A percentile compares a stretch with the other conserved stretches of the same genome.
Evolutionary conservation across 176 grass and related monocot species (phyloP).

Genomic region (Aegilops sharonensis): DNA sequence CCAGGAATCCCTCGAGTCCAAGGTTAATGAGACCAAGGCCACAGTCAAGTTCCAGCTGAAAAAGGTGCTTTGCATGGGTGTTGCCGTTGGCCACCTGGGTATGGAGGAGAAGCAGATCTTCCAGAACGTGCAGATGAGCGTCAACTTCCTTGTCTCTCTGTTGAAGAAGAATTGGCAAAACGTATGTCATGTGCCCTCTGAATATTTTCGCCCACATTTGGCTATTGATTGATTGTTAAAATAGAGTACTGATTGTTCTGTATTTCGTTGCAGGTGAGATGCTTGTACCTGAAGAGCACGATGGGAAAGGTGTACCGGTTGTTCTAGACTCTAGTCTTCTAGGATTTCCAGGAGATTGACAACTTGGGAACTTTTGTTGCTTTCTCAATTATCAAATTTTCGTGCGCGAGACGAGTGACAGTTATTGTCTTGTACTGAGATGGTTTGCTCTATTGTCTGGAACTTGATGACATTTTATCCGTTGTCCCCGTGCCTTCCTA

Average conservation of each 20-base stretch:
- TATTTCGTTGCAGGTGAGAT: conserved; percentile 50
- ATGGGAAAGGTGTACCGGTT: conserved; percentile 68
- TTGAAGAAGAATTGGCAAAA: conserved; percentile 97
- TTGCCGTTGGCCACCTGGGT: conserved; percentile 68
- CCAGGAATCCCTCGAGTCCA: conserved; percentile 70
- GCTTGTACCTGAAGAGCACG: conserved; percentile 92
- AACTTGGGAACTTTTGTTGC: not conserved
- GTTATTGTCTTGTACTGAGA: not conserved
- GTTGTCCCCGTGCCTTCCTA: not conserved
- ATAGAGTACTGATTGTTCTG: not conserved
- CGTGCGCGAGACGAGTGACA: not conserved
- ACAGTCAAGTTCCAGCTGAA: conserved; percentile 89
- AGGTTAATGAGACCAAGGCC: conserved; percentile 89
- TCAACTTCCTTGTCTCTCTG: conserved; percentile 85
- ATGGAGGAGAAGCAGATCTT: conserved; percentile 95
- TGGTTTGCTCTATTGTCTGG: not conserved
- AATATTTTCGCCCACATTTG: not conserved
- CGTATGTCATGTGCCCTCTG: conserved; percentile 15
- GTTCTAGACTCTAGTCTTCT: conserved; percentile 42
- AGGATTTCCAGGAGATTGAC: not conserved
- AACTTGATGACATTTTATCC: not conserved
- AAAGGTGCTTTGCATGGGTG: conserved; percentile 95
- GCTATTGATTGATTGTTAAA: not conserved
- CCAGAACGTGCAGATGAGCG: conserved; percentile 74
- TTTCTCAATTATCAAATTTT: conserved; percentile 7